Evolutionary conservation across 768 basidiomycete species (phyloP), one percentile per base, ranked within the genome.

Genomic region (Melanogaster broomeanus): DNA sequence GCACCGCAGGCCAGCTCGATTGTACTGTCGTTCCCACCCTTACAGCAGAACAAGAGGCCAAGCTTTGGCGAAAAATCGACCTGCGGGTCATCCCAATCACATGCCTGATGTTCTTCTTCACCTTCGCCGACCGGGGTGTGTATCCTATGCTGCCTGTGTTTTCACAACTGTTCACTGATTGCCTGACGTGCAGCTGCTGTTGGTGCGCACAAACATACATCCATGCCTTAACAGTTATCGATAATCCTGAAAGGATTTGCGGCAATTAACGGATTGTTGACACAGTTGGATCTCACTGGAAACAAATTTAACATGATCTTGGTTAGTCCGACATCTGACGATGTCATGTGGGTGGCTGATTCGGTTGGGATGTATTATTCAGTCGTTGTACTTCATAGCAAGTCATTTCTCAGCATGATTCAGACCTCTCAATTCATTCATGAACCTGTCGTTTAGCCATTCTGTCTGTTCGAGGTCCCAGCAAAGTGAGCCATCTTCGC

Each of bases 311-410:
- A 87, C 53, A 80, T 86, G 34, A 83, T 84, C 0, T 63, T 88
- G 62, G 86, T 87, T 42, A 15, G 74, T 42, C n/a, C 3, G 6
- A 6, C 12, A 6, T 38, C 21, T 13, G n/a, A n/a, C n/a, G n/a
- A n/a, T n/a, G n/a, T n/a, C n/a, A n/a, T 21, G 19, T 21, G 18
- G 4, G 3, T 2, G 3, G 21, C 13, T 16, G 27, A 30, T 44
- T n/a, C n/a, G n/a, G n/a, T n/a, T n/a, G n/a, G 3, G 53, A 25
- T 19, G 6, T 15, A 24, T 27, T 22, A 7, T 22, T 6, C 45
- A 87, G 85, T 86, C 85, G 0, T 82, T 84, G 79, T 88, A 78
- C 59, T 87, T 87, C 62, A 78, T 88, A 38, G 85, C 86, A 59
- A 49, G 82, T 67, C 22, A 11, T n/a, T 19, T 25, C n/a, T n/a